Conservation (phyloP, 1,139 yeast species). For the Suhomyces bribrorum region DNA sequence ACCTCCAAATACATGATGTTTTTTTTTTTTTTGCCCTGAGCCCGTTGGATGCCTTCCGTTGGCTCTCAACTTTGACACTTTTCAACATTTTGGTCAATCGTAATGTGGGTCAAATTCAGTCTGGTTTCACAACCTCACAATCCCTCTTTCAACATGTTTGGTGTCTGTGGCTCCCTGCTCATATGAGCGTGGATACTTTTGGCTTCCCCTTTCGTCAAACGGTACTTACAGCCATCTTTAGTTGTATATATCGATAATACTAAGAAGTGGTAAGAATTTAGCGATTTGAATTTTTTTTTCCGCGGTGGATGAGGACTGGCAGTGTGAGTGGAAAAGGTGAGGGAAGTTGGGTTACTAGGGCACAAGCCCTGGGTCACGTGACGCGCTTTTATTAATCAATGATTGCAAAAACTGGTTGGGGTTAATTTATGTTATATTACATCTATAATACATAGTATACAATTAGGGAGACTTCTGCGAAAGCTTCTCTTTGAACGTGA, state of each 20-base stretch:
- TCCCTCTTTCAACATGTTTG: too few relatives aligned
- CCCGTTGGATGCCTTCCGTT: too few relatives aligned
- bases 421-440: background rate
- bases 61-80: too few relatives aligned
- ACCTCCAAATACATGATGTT: too few relatives aligned
- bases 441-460: background rate
- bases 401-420: background rate
- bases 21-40: too few relatives aligned
- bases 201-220: background rate
- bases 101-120: too few relatives aligned
- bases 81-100: too few relatives aligned
- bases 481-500: slow-evolving; percentile 52
- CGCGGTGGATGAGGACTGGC: slow-evolving; percentile 10
- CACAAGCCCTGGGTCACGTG: slow-evolving; percentile 10
- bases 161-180: too few relatives aligned
- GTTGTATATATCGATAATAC: slow-evolving; percentile 15
- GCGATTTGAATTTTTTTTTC: slow-evolving; percentile 11
- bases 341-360: slow-evolving; percentile 6
- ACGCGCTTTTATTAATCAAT: background rate
- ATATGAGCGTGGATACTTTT: too few relatives aligned
- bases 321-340: background rate
- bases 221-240: slow-evolving; percentile 37
- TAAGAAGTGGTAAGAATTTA: slow-evolving; percentile 6
- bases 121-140: too few relatives aligned
- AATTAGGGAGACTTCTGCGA: background rate